These are phyloP conservation scores for Cladosporium halotolerans DNA, from an alignment of 2,329 filamentous ascomycete species.

Conservation along the genomic window DNA sequence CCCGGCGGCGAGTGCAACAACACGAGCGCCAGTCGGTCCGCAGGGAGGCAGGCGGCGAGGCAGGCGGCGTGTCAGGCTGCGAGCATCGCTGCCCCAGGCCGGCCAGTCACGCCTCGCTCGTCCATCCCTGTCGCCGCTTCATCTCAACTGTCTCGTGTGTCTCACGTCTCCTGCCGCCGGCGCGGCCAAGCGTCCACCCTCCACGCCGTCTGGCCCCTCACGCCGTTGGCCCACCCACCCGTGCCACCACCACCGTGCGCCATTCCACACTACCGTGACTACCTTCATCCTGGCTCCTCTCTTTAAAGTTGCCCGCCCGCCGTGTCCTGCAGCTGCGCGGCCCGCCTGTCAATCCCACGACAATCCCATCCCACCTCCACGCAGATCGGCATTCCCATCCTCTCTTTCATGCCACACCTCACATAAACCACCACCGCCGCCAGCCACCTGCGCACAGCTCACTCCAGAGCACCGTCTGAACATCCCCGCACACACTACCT, in stretches of 20 bases:
- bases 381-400: not conserved
- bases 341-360: slow-evolving; percentile 9
- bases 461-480: slow-evolving; percentile 28
- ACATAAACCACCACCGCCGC: not conserved
- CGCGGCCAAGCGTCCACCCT: not conserved
- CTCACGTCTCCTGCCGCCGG: too few species aligned
- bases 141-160: slow-evolving; percentile 7
- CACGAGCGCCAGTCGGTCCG: too few species aligned
- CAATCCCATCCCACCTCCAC: not conserved
- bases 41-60: too few species aligned
- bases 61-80: too few species aligned
- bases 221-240: not conserved
- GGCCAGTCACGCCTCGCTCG: too few species aligned
- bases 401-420: not conserved
- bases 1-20: too few species aligned
- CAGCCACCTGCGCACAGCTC: not conserved
- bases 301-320: slow-evolving; percentile 5
- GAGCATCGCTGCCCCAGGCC: not conserved
- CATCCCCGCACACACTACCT: not conserved
- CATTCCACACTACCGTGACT: too few species aligned
- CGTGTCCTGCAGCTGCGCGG: slow-evolving; percentile 1
- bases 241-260: not conserved
- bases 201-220: not conserved
- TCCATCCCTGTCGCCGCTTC: not conserved
- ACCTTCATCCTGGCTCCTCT: not conserved